phyloP scores from a whole-genome alignment of 1,284 basidiomycete genomes.

The Tilletia indica region DNA sequence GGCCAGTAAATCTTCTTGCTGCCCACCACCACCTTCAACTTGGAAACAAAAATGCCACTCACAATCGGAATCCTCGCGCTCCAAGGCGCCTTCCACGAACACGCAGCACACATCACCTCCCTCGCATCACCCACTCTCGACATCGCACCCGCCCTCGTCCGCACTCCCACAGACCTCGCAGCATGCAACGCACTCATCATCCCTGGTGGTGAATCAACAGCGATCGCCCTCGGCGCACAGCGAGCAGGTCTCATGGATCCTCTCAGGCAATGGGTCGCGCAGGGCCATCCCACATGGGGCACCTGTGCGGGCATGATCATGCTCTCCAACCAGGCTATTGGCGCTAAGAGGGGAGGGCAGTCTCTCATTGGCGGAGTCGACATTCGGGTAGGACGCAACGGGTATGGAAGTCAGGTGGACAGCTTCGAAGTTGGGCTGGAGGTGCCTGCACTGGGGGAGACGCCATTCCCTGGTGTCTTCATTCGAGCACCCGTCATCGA shows the following conservation, averaged over 20 bases:
- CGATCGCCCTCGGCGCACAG: conserved; percentile 80
- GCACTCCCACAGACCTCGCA: conserved; percentile 72
- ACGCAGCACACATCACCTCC: conserved; percentile 69
- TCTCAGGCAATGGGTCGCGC: conserved; percentile 67
- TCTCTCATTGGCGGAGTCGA: conserved; percentile 80
- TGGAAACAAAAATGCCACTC: conserved; percentile 22
- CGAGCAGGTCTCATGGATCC: conserved; percentile 77
- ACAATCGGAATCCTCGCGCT: conserved; percentile 65
- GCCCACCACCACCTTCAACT: too few relatives aligned
- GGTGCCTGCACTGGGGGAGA: conserved; percentile 67
- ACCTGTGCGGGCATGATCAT: conserved; percentile 96
- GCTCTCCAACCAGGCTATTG: conserved; percentile 62
- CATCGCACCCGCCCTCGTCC: conserved; percentile 64
- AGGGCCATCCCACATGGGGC: conserved; percentile 78
- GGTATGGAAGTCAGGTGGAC: conserved; percentile 69
- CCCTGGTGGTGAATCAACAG: conserved; percentile 87
- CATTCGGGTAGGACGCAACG: conserved; percentile 77
- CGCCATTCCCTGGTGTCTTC: conserved; percentile 81
- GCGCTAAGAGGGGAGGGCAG: conserved; percentile 82
- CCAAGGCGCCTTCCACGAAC: conserved; percentile 91
- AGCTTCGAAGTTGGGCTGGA: conserved; percentile 79
- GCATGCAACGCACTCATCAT: conserved; percentile 82
- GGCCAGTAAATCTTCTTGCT: too few relatives aligned
- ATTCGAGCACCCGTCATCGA: conserved; percentile 81
- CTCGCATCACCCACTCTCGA: conserved; percentile 27